These are phyloP conservation scores for Puccinia polysora DNA, from an alignment of 1,284 basidiomycete species.

Conservation along the genomic window DNA sequence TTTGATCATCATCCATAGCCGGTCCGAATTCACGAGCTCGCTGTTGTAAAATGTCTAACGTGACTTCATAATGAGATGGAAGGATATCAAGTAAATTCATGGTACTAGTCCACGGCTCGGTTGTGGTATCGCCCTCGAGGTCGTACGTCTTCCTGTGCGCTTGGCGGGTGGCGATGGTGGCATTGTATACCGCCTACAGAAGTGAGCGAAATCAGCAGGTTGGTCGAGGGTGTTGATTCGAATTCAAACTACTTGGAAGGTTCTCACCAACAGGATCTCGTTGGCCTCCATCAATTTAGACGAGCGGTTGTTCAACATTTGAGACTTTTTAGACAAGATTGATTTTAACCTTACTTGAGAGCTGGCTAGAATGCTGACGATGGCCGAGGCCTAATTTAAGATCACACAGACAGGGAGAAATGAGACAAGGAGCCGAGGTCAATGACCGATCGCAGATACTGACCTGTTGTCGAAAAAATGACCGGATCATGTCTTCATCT, in stretches of 20 bases:
- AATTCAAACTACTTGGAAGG: too few relatives aligned
- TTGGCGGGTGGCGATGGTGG: slow-evolving; percentile 69
- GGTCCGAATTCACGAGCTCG: slow-evolving; percentile 57
- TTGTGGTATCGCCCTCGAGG: slow-evolving; percentile 59
- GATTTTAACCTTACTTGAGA: slow-evolving; percentile 40
- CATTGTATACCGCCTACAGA: slow-evolving; percentile 64
- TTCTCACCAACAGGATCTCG: slow-evolving; percentile 47
- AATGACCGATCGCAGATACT: slow-evolving; percentile 33
- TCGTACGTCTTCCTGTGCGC: slow-evolving; percentile 71
- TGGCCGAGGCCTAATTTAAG: slow-evolving; percentile 30
- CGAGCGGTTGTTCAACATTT: slow-evolving; percentile 30
- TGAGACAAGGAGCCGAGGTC: slow-evolving; percentile 1
- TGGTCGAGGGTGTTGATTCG: too few relatives aligned
- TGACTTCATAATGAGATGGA: slow-evolving; percentile 68
- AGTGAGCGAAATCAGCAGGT: neutral
- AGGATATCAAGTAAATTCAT: slow-evolving; percentile 65
- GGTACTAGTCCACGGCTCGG: slow-evolving; percentile 76
- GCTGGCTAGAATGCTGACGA: slow-evolving; percentile 14
- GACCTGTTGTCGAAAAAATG: slow-evolving; percentile 75
- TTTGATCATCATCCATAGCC: slow-evolving; percentile 53
- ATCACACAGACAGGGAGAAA: neutral
- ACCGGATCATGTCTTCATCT: slow-evolving; percentile 71
- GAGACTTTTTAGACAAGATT: slow-evolving; percentile 34
- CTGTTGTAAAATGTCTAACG: slow-evolving; percentile 58
- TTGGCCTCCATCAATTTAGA: slow-evolving; percentile 47